Evolutionary conservation across 257 asterid genomes (phyloP), one percentile per base, ranked within the genome.

Genomic region (Rhazya stricta): DNA sequence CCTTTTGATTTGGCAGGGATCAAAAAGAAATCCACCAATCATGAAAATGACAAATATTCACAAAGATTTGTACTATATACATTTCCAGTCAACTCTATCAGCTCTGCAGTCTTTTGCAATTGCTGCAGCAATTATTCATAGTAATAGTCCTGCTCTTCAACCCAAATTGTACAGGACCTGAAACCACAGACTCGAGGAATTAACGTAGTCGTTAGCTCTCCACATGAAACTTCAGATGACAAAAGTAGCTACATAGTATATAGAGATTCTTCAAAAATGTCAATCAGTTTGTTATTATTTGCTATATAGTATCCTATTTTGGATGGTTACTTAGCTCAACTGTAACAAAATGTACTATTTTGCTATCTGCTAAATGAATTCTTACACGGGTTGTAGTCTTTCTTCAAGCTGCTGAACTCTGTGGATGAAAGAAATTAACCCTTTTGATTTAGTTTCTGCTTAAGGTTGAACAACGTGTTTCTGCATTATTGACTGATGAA

Each of bases 41-140:
- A 83, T 92, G 96, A 92, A 86, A 80, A 88, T 95, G 91, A 85
- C 85, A 71, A 92, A 95, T 29, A 89, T 91, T 34, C 96, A 85
- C 50, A 92, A 85, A 41, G 91, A 86, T 21, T 81, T 92, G 88
- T 84, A 87, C 72, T 89, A 85, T 61, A 86, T 95, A 82, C 87
- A 89, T 77, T 95, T 92, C 82, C 91, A 86, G 50, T 83, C 97
- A 6, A 81, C 82, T 57, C 82, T 95, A 53, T 92, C 99, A 58
- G 81, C 85, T 30, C 81, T 95, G 81, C 99, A 95, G 90, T 85
- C 86, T 0, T 91, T 95, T 4, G 91, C 96, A 8, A 87, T 95
- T 58, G 94, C 97, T 74, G 86, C 86, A 43, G 96, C 99, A 6
- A 80, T 92, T 79, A 81, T 92, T 75, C 99, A 95, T 84, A 82